Conservation (phyloP, 2,329 filamentous ascomycete species). For the Fusarium floridanum region DNA sequence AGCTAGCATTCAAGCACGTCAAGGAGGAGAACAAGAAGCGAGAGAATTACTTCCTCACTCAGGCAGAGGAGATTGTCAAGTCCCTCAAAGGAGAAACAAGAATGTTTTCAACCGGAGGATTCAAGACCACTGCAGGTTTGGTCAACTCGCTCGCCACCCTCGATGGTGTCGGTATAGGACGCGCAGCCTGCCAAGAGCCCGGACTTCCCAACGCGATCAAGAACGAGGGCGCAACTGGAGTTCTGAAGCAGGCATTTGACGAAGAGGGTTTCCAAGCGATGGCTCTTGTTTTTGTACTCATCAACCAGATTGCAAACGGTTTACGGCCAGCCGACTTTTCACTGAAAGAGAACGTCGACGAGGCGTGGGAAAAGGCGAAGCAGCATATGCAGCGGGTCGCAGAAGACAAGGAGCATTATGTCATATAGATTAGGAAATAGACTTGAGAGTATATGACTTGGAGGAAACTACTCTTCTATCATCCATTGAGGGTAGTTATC, state of each 20-base stretch:
- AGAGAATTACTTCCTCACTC: constrained; percentile 70
- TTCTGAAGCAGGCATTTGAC: constrained; percentile 12
- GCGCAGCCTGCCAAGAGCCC: constrained; percentile 21
- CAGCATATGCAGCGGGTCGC: constrained; percentile 15
- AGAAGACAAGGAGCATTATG: constrained; percentile 14
- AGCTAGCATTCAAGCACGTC: constrained; percentile 62
- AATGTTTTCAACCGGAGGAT: constrained; percentile 33
- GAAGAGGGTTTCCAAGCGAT: constrained; percentile 21
- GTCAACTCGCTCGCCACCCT: constrained; percentile 27
- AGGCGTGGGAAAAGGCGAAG: constrained; percentile 21
- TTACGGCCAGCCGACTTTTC: constrained; percentile 23
- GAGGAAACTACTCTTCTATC: too few relatives aligned
- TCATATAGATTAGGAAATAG: neutral
- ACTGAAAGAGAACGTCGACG: constrained; percentile 24
- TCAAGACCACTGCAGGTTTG: constrained; percentile 20
- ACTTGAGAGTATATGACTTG: too few relatives aligned
- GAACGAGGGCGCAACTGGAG: constrained; percentile 5
- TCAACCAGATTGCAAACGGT: constrained; percentile 24
- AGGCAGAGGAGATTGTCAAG: constrained; percentile 63
- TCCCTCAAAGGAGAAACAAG: constrained; percentile 26
- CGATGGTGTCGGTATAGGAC: constrained; percentile 27
- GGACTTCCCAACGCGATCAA: constrained; percentile 14
- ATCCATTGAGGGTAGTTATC: too few relatives aligned
- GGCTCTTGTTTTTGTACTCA: constrained; percentile 20
- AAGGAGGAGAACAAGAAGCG: constrained; percentile 65